Base-by-base conservation (phyloP, 1,139 yeast species). In the Pichia sp. region DNA sequence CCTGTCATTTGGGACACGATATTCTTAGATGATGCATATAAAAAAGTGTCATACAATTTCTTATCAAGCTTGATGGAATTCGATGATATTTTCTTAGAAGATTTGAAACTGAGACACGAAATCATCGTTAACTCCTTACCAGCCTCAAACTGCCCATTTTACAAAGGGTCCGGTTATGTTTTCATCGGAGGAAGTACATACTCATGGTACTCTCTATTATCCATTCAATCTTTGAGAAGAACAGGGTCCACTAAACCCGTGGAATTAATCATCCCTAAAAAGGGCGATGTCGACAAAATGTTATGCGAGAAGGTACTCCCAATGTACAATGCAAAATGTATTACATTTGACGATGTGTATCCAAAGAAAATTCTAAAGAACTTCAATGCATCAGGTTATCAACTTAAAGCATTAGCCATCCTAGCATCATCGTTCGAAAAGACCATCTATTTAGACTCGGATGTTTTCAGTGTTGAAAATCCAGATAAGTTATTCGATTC, bases 401-500 rank as follows among this genome's bases (percentile, higher is more conserved):
- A 83, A 65, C 75, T 72, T 58, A 83, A 83, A 60, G 72, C 78
- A 66, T 68, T 83, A 53, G 88, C 89, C 0, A 58, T 84, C 33
- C 63, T 83, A 48, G 71, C 79, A 22, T 81, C 88, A 4, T 67
- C 69, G 33, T 84, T 84, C 59, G 80, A 80, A 54, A 77, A 76
- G 46, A 72, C 79, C 8, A 61, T 84, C 46, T 81, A 82, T 58
- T 58, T 85, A 43, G 91, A 84, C 59, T 79, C 88, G 2, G 90
- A 84, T 61, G 75, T 81, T 54, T 75, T 81, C 58, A 85, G 89
- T 8, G 71, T 81, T 38, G 68, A 62, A 36, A 76, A 79, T 51
- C 73, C 82, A 20, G 88, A 83, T 53, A 65, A 69, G 48, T 61
- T 82, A 31, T 80, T 78, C 50, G 59, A 59, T 3, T 61, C 69